Base-by-base conservation (phyloP, 148 eudicot genomes). In the Chenopodium formosanum region DNA sequence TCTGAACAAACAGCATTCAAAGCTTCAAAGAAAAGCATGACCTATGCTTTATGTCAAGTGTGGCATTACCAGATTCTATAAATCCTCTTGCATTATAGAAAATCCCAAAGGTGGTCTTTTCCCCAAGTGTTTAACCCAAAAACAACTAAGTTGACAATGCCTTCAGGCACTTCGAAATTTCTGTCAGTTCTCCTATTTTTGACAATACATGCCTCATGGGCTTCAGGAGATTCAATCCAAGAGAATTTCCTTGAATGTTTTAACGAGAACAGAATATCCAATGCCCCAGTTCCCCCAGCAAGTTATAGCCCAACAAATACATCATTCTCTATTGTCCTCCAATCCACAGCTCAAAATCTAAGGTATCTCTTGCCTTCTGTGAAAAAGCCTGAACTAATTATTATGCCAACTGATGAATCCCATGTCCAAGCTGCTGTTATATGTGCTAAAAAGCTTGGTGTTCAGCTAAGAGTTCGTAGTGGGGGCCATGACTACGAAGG, bases 401-500 rank as follows among this genome's bases (percentile, higher is more conserved):
- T 85, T 40, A 85, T 78, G 84, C 84, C 87, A 23, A 78, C 87
- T 40, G 79, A 81, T 44, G 70, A 78, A 56, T 85, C 87, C 60
- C 87, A 85, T 12, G 67, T 85, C 25, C 84, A 85, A 79, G 82
- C 82, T 73, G 82, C 87, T 4, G 82, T 85, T 7, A 50, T 76
- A 69, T 85, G 87, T 74, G 84, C 84, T 46, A 88, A 60, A 69
- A 79, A 85, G 40, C 56, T 74, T n/a, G 81, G 79, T 23, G 17
- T 83, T 48, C 89, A 83, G 78, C 72, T 89, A 2, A 80, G 91
- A 60, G 74, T 86, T 66, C 87, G 87, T 32, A 88, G 91, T 80
- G 91, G 90, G 23, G 91, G 91, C 46, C 91, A 89, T 19, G 91
- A 89, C 78, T 89, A 86, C 40, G 91, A 84, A 80, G 91, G 88